Conservation (phyloP, 805 yeast genomes). For the Candida ulmi region DNA sequence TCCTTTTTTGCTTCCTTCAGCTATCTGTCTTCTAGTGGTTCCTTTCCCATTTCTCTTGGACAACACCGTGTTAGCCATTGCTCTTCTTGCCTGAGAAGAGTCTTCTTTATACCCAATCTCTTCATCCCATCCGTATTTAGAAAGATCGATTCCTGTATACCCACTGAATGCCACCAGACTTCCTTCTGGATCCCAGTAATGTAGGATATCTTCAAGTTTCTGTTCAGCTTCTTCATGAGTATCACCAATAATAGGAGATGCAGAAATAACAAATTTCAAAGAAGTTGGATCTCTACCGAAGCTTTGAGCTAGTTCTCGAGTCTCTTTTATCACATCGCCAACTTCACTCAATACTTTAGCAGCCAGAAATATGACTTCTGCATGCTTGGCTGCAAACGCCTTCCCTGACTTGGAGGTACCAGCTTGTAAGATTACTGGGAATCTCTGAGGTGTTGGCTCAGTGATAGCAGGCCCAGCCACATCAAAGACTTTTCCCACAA, state of each 20-base stretch:
- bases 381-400: constrained; percentile 36
- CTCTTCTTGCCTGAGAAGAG: not conserved
- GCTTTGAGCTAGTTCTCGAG: constrained; percentile 24
- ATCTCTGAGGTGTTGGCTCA: constrained; percentile 37
- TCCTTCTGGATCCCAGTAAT: constrained; percentile 30
- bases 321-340: constrained; percentile 15
- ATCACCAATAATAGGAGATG: constrained; percentile 27
- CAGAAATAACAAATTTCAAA: constrained; percentile 28
- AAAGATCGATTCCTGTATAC: constrained; percentile 35
- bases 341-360: constrained; percentile 26
- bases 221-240: constrained; percentile 33
- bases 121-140: constrained; percentile 27
- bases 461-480: constrained; percentile 29
- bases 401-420: constrained; percentile 34
- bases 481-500: constrained; percentile 29
- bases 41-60: not conserved
- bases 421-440: constrained; percentile 37
- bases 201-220: constrained; percentile 24
- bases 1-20: not conserved
- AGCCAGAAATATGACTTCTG: constrained; percentile 33
- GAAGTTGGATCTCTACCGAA: constrained; percentile 28
- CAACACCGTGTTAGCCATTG: not conserved
- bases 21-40: not conserved
- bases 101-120: constrained; percentile 15
- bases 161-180: constrained; percentile 35